Evolutionary conservation across 129 eudicot genomes (phyloP).

Genomic region (Arctium minus): DNA sequence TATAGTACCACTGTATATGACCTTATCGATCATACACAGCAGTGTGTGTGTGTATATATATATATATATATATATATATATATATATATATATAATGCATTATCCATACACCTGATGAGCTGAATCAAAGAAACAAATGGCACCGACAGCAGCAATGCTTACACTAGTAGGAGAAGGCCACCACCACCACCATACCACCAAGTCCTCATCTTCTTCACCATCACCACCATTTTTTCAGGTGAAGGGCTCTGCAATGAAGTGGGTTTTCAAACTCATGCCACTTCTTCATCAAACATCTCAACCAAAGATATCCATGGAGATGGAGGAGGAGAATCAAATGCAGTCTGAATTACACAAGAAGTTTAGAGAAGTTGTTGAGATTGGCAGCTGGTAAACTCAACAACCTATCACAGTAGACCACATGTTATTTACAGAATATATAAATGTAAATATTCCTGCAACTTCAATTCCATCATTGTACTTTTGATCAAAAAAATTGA

Average conservation of each 20-base stretch:
- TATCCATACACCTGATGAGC: not conserved
- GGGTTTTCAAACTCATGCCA: constrained; percentile 7
- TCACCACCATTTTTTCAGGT: not conserved
- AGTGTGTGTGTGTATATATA: not conserved
- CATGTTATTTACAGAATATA: not conserved
- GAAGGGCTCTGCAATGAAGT: constrained; percentile 6
- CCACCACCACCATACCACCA: constrained; percentile 4
- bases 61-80: not conserved
- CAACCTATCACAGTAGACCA: not conserved
- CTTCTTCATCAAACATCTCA: constrained; percentile 14
- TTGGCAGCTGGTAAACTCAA: not conserved
- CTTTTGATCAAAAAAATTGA: not conserved
- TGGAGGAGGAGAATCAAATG: not conserved
- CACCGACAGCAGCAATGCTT: constrained; percentile 32
- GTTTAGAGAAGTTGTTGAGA: constrained; percentile 1
- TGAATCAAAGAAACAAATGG: constrained; percentile 1
- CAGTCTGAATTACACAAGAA: not conserved
- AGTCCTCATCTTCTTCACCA: not conserved
- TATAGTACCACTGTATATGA: not conserved
- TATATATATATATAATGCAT: not conserved
- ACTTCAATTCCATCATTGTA: not conserved
- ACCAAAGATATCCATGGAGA: not conserved
- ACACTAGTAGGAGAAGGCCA: constrained; percentile 10
- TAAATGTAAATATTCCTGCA: not conserved
- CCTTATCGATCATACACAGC: not conserved